Percentiles rank a stretch among this genome's conserved stretches.
Evolutionary conservation across 177 flowering plant genomes (phyloP).

Genomic region (Vitis hybrid): DNA sequence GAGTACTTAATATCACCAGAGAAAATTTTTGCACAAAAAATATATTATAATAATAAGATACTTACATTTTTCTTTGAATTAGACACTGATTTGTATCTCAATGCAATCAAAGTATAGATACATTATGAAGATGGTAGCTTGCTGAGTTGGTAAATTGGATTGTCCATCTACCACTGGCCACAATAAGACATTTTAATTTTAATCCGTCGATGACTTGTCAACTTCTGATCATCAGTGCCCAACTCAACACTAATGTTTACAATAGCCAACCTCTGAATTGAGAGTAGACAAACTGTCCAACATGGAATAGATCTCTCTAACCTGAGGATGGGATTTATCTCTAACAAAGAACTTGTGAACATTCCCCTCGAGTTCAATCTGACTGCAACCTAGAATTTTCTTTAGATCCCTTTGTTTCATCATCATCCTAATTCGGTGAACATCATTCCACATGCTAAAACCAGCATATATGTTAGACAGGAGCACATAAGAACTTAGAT

Average conservation of each 20-base stretch:
- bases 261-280: not conserved
- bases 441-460: constrained; percentile 55
- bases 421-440: constrained; percentile 29
- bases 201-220: not conserved
- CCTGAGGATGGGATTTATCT: constrained; percentile 45
- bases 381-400: constrained; percentile 57
- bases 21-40: no score
- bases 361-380: constrained; percentile 49
- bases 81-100: not conserved
- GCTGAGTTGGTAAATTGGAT: not conserved
- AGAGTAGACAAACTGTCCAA: constrained; percentile 15
- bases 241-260: not conserved
- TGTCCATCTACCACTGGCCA: not conserved
- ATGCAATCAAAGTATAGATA: not conserved
- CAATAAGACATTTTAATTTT: not conserved
- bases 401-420: constrained; percentile 39
- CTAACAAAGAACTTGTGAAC: constrained; percentile 53
- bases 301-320: constrained; percentile 36
- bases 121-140: not conserved
- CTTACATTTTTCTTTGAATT: not conserved
- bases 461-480: constrained; percentile 57
- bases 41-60: not conserved
- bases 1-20: not conserved
- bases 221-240: not conserved
- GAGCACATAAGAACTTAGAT: constrained; percentile 52